These are phyloP conservation scores for Balakata baccata DNA, from an alignment of 345 rosid genomes.

Conservation along the genomic window DNA sequence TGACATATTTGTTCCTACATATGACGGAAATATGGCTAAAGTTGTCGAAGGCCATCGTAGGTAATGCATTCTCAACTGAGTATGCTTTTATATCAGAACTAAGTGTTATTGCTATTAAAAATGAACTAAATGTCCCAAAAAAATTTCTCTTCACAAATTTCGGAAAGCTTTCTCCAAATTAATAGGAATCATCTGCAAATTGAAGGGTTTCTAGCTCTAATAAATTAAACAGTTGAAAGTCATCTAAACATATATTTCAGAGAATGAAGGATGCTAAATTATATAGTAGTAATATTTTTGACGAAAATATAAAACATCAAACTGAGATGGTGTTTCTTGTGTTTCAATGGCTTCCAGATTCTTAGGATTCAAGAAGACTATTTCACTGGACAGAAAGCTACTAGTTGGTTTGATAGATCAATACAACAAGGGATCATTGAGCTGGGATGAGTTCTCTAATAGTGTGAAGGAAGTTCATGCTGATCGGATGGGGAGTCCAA, in stretches of 20 bases:
- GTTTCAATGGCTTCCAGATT: conserved; percentile 45
- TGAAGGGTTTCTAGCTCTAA: no score
- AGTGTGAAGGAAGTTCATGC: conserved; percentile 66
- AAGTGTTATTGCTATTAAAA: background rate
- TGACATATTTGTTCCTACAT: conserved; percentile 86
- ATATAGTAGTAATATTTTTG: background rate
- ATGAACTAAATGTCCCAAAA: background rate
- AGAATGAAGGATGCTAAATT: background rate
- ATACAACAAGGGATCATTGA: conserved; percentile 53
- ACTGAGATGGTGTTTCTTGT: background rate
- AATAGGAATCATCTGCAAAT: no score
- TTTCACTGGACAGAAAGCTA: conserved; percentile 64
- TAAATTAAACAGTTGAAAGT: background rate
- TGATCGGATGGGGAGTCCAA: conserved; percentile 73
- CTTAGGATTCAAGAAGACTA: conserved; percentile 89
- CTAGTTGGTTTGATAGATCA: conserved; percentile 68
- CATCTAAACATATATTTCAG: background rate
- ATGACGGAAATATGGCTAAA: conserved; percentile 95
- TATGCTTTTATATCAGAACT: background rate
- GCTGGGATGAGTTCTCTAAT: conserved; percentile 80
- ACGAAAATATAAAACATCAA: background rate
- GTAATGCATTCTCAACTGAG: conserved; percentile 30
- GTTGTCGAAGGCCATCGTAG: conserved; percentile 99
- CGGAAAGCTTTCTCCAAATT: no score
- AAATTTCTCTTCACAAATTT: no score